phyloP scores from a whole-genome alignment of 2,329 filamentous ascomycete species.

The Dissoconium aciculare region DNA sequence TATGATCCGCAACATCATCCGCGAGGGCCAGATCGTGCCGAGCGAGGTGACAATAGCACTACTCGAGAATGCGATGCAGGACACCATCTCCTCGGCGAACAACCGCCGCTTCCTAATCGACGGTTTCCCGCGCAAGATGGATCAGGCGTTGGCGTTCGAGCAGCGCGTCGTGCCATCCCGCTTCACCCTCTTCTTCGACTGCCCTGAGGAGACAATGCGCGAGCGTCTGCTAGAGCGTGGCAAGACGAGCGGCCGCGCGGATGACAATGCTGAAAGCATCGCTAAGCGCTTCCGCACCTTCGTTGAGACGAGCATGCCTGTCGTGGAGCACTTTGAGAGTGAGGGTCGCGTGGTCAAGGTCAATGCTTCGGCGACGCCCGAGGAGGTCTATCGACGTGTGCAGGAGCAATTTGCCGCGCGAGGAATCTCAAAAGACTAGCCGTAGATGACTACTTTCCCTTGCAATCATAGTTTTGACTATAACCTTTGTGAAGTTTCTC shows the following conservation, averaged over 20 bases:
- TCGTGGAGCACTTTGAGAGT: conserved; percentile 69
- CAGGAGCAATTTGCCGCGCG: conserved; percentile 32
- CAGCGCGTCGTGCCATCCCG: conserved; percentile 67
- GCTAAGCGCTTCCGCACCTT: conserved; percentile 93
- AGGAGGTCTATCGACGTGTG: conserved; percentile 47
- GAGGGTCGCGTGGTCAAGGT: conserved; percentile 70
- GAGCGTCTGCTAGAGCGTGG: conserved; percentile 69
- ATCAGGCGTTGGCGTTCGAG: conserved; percentile 92
- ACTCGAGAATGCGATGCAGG: conserved; percentile 83
- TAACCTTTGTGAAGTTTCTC: too few species aligned
- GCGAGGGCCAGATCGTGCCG: conserved; percentile 89
- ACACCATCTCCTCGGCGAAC: conserved; percentile 41
- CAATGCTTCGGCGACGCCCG: conserved; percentile 52
- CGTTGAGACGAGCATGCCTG: conserved; percentile 92
- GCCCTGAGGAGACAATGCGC: conserved; percentile 80
- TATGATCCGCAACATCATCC: conserved; percentile 86
- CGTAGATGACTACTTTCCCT: too few species aligned
- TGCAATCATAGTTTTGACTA: too few species aligned
- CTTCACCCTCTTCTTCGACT: conserved; percentile 89
- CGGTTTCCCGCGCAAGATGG: conserved; percentile 90
- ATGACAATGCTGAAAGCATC: conserved; percentile 93
- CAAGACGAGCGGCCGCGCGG: conserved; percentile 77
- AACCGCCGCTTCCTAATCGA: conserved; percentile 63
- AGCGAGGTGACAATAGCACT: conserved; percentile 95
- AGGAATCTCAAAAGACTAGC: conserved; percentile 21